phyloP scores from a whole-genome alignment of 345 rosid genomes.

The Durio zibethinus region DNA sequence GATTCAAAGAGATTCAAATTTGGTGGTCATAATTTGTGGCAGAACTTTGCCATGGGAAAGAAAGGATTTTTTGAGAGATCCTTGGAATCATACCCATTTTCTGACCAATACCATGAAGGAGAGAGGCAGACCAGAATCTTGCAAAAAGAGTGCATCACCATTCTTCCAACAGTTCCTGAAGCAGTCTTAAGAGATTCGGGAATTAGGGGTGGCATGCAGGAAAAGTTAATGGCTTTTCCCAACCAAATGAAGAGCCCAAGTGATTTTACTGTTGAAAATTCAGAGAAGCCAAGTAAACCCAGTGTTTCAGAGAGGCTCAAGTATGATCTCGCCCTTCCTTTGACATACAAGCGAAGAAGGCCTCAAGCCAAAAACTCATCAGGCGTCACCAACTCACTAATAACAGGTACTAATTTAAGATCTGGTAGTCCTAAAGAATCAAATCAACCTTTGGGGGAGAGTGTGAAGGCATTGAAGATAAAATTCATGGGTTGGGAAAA shows the following conservation, averaged over 20 bases:
- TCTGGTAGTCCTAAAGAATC: slow-evolving; percentile 24
- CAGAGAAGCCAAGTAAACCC: slow-evolving; percentile 26
- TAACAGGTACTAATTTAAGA: slow-evolving; percentile 24
- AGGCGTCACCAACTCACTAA: slow-evolving; percentile 21
- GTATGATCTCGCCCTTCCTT: slow-evolving; percentile 34
- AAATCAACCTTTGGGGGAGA: slow-evolving; percentile 22
- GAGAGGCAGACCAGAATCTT: slow-evolving; percentile 21
- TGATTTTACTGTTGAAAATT: slow-evolving; percentile 24
- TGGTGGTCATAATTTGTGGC: slow-evolving; percentile 27
- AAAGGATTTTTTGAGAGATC: slow-evolving; percentile 24
- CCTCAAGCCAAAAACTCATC: slow-evolving; percentile 30
- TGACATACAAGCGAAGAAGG: slow-evolving; percentile 63
- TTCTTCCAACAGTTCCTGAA: slow-evolving; percentile 24
- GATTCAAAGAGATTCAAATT: slow-evolving; percentile 28
- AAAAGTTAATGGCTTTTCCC: slow-evolving; percentile 21
- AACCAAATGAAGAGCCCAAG: slow-evolving; percentile 25
- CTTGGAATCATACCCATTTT: slow-evolving; percentile 28
- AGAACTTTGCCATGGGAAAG: slow-evolving; percentile 30
- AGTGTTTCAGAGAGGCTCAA: slow-evolving; percentile 29
- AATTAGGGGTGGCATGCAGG: slow-evolving; percentile 18
- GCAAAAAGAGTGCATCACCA: slow-evolving; percentile 23
- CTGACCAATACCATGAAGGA: slow-evolving; percentile 20
- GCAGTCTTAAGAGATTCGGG: slow-evolving; percentile 23
- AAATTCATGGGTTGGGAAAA: slow-evolving; percentile 27
- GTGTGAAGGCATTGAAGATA: slow-evolving; percentile 27